phyloP scores from a whole-genome alignment of 306 rosid species.

The Cicer pinnatifidum region DNA sequence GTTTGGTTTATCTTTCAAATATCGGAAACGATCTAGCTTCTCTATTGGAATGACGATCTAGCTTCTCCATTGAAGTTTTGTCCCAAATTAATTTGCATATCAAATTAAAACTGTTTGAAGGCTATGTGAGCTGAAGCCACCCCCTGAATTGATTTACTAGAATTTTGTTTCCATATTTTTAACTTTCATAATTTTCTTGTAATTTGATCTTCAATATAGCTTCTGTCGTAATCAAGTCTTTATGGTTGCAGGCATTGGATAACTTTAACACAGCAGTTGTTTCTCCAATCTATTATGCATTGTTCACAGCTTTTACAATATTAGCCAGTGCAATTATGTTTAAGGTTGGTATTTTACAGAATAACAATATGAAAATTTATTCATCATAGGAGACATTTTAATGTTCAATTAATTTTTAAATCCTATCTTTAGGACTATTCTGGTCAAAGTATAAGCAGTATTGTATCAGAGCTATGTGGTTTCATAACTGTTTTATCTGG shows the following conservation, averaged over 20 bases:
- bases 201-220: slow-evolving; percentile 38
- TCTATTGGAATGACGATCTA: not conserved
- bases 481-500: slow-evolving; percentile 86
- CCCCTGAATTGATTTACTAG: slow-evolving; percentile 22
- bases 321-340: slow-evolving; percentile 92
- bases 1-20: slow-evolving; percentile 1
- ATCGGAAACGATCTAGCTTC: not conserved
- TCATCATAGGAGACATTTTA: slow-evolving; percentile 27
- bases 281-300: slow-evolving; percentile 86
- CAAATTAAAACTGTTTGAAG: not conserved
- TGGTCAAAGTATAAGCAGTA: slow-evolving; percentile 88
- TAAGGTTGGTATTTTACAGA: slow-evolving; percentile 63
- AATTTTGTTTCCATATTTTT: not conserved
- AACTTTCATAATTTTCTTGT: slow-evolving; percentile 8
- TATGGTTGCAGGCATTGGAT: slow-evolving; percentile 76
- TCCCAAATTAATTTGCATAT: slow-evolving; percentile 7
- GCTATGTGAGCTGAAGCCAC: slow-evolving; percentile 31
- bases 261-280: slow-evolving; percentile 84
- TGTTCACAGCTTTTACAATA: slow-evolving; percentile 89
- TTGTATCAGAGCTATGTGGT: slow-evolving; percentile 85
- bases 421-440: slow-evolving; percentile 69
- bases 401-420: slow-evolving; percentile 38
- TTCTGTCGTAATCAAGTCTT: slow-evolving; percentile 32
- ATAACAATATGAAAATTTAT: slow-evolving; percentile 33
- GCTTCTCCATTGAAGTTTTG: not conserved